Conservation (phyloP, 1,284 basidiomycete species). For the Porphyrellus sp. region DNA sequence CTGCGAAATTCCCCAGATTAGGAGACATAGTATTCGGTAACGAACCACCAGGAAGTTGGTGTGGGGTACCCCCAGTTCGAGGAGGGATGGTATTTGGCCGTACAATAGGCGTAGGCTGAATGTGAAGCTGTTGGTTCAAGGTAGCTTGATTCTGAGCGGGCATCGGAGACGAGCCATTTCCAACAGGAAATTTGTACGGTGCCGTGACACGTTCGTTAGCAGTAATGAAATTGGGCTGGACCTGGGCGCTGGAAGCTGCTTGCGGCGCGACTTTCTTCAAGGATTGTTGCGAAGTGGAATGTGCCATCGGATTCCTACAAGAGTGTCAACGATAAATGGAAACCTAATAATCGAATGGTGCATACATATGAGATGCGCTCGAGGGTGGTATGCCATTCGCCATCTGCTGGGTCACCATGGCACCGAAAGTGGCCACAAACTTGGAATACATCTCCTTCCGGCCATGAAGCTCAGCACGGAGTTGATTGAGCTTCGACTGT, state of each 20-base stretch:
- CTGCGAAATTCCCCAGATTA: constrained; percentile 24
- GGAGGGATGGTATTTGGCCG: constrained; percentile 31
- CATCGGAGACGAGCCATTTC: constrained; percentile 24
- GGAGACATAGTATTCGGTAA: constrained; percentile 27
- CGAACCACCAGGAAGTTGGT: constrained; percentile 29
- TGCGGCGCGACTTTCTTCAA: no score
- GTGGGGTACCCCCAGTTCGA: constrained; percentile 32
- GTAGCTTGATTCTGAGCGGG: constrained; percentile 22
- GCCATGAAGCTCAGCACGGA: constrained; percentile 33
- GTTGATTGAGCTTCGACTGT: constrained; percentile 31
- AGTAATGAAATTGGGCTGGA: constrained; percentile 24
- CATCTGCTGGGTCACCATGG: constrained; percentile 28
- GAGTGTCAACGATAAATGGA: constrained; percentile 13
- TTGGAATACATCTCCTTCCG: constrained; percentile 40
- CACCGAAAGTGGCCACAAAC: constrained; percentile 27
- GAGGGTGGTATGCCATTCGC: constrained; percentile 19
- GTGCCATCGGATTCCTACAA: constrained; percentile 20
- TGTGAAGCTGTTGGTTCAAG: constrained; percentile 26
- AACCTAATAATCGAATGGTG: neutral
- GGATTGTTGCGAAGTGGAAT: constrained; percentile 22
- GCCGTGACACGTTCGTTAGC: constrained; percentile 20
- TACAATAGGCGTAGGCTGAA: constrained; percentile 24
- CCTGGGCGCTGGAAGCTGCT: constrained; percentile 14
- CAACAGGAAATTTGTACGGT: constrained; percentile 25
- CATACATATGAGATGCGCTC: constrained; percentile 32